Percentiles rank a stretch among this genome's conserved stretches.
Evolutionary conservation across 129 eudicot genomes (phyloP).

Genomic region (Artemisia tridentata): DNA sequence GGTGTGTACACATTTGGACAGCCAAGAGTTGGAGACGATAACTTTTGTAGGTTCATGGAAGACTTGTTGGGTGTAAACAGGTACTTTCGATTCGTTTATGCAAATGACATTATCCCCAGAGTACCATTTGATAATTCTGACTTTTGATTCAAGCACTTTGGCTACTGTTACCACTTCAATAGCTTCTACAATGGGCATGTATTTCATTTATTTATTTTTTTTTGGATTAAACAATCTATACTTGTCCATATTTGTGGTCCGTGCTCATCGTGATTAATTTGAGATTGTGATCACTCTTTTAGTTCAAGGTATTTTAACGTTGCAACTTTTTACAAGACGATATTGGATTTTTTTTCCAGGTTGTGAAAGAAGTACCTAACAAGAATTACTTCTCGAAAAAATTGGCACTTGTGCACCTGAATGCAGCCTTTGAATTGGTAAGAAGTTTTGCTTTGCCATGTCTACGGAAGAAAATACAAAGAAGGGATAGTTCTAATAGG

Average conservation of each 20-base stretch:
- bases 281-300: too few relatives aligned
- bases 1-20: slow-evolving; percentile 70
- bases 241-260: too few relatives aligned
- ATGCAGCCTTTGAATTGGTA: slow-evolving; percentile 37
- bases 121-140: slow-evolving; percentile 42
- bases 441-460: slow-evolving; percentile 33
- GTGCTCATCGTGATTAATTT: too few relatives aligned
- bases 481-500: slow-evolving; percentile 34
- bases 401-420: slow-evolving; percentile 28
- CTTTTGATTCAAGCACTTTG: slow-evolving; percentile 50
- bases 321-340: too few relatives aligned
- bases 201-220: too few relatives aligned
- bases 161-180: slow-evolving; percentile 44
- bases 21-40: slow-evolving; percentile 55
- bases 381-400: slow-evolving; percentile 40
- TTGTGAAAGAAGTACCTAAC: slow-evolving; percentile 39
- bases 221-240: too few relatives aligned
- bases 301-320: too few relatives aligned
- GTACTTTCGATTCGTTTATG: slow-evolving; percentile 50
- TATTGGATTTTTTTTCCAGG: slow-evolving; percentile 27
- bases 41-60: slow-evolving; percentile 37
- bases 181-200: slow-evolving; percentile 38
- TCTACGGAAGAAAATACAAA: slow-evolving; percentile 32
- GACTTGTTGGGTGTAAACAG: slow-evolving; percentile 9
- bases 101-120: slow-evolving; percentile 54